Conservation (phyloP, 768 basidiomycete species). For the Russula olivacea region DNA sequence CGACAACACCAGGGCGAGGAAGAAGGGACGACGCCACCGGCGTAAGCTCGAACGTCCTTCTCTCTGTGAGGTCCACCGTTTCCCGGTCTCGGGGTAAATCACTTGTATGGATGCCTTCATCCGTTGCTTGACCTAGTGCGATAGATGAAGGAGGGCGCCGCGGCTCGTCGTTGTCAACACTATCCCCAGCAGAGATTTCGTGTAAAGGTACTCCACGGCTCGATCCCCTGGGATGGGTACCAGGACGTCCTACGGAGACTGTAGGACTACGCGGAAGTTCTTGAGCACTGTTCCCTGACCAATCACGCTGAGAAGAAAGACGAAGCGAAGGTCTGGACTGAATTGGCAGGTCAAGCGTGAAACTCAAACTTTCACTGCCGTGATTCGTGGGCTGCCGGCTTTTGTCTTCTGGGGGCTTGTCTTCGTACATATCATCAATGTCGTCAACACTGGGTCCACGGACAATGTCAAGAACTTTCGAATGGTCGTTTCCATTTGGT, state of each 20-base stretch:
- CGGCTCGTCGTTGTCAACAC: conserved; percentile 1
- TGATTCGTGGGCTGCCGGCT: background rate
- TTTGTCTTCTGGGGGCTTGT: conserved; percentile 7
- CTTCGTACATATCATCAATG: conserved; percentile 20
- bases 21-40: background rate
- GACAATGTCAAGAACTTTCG: conserved; percentile 24
- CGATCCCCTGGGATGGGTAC: conserved; percentile 20
- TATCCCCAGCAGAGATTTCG: conserved; percentile 12
- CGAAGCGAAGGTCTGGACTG: conserved; percentile 20
- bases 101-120: background rate
- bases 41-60: conserved; percentile 5
- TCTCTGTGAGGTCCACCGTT: background rate
- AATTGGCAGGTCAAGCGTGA: conserved; percentile 25
- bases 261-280: conserved; percentile 26
- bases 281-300: conserved; percentile 23
- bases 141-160: conserved; percentile 13
- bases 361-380: conserved; percentile 25
- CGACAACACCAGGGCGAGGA: conserved; percentile 1
- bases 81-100: conserved; percentile 7
- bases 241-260: conserved; percentile 19
- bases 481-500: conserved; percentile 15
- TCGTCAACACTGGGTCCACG: conserved; percentile 14
- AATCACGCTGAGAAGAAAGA: conserved; percentile 18
- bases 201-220: conserved; percentile 20
- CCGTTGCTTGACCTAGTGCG: background rate